phyloP scores from a whole-genome alignment of 768 basidiomycete species.

The Gelatoporia subvermispora region DNA sequence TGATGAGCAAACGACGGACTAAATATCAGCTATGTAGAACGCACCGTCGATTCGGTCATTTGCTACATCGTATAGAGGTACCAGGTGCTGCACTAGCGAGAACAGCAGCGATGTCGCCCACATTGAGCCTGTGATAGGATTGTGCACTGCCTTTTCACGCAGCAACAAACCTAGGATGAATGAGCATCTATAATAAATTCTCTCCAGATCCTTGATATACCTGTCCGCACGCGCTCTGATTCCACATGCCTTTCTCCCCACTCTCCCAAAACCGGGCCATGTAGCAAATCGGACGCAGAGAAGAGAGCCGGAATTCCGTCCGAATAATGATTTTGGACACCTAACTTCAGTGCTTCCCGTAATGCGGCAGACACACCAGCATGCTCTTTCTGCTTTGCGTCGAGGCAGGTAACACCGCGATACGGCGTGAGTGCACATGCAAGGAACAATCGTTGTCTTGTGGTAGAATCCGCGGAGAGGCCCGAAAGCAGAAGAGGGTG shows the following conservation, averaged over 20 bases:
- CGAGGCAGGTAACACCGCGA: slow-evolving; percentile 47
- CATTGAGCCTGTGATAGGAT: slow-evolving; percentile 50
- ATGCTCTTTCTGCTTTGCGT: slow-evolving; percentile 58
- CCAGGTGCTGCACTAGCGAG: slow-evolving; percentile 68
- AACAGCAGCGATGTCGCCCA: slow-evolving; percentile 76
- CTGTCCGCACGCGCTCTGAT: slow-evolving; percentile 55
- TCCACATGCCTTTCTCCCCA: slow-evolving; percentile 11
- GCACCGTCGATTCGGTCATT: slow-evolving; percentile 41
- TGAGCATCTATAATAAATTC: neutral
- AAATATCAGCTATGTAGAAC: slow-evolving; percentile 16
- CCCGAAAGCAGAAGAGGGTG: slow-evolving; percentile 43
- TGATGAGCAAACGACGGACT: slow-evolving; percentile 10
- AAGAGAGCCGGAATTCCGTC: slow-evolving; percentile 73
- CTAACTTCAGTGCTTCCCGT: slow-evolving; percentile 81
- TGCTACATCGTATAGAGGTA: slow-evolving; percentile 42
- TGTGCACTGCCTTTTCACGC: slow-evolving; percentile 63
- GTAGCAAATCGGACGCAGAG: slow-evolving; percentile 43
- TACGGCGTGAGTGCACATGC: slow-evolving; percentile 76
- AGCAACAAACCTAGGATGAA: slow-evolving; percentile 55
- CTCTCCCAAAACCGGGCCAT: slow-evolving; percentile 23
- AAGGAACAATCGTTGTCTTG: slow-evolving; percentile 66
- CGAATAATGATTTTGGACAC: slow-evolving; percentile 68
- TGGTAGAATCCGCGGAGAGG: slow-evolving; percentile 33
- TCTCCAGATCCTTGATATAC: slow-evolving; percentile 29
- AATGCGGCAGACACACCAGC: slow-evolving; percentile 66